Base-by-base conservation (phyloP, 164 flowering plant species). In the Echeveria elegans region DNA sequence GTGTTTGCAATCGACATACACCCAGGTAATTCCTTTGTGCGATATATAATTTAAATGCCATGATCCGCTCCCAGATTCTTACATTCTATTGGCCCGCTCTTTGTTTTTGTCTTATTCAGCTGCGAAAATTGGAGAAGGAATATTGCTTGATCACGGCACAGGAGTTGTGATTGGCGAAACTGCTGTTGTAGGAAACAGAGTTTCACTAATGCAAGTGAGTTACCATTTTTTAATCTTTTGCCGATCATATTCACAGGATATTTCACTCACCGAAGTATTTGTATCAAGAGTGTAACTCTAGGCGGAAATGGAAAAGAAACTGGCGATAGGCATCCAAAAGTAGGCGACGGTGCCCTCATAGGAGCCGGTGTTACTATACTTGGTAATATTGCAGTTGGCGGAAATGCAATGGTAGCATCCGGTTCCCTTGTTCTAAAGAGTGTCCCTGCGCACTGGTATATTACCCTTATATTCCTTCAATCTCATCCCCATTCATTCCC, bases 161-260 rank as follows among this genome's bases (percentile, higher is more conserved):
- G 96, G 96, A 14, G 83, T 92, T 23, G 97, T 92, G 66, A 82
- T 92, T 74, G 96, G 97, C n/a, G 97, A 92, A 77, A 92, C 97
- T 70, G 90, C 97, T 63, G 87, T 88, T 65, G 71, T 92, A 50
- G 97, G 92, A 72, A 83, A 88, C 71, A 74, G 81, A 72, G 97
- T 91, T 67, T 91, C 97, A 37, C 43, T 91, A 63, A 86, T 91
- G 97, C 97, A 91, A 85, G 97, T 80, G 72, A 79, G 77, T 52
- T 16, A 23, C 52, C 34, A 66, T 68, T 21, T 18, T 23, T 52
- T 7, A 37, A 23, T 21, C 50, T 30, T 16, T 18, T 65, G 15
- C 66, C 66, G 1, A 26, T 36, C 14, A 31, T 36, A 62, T 29
- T 29, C 37, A 10, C 34, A 11, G 6, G 59, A 58, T 18, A 30